These are phyloP conservation scores for Colletotrichum coccodes DNA, from an alignment of 2,329 filamentous ascomycete genomes.

Conservation along the genomic window DNA sequence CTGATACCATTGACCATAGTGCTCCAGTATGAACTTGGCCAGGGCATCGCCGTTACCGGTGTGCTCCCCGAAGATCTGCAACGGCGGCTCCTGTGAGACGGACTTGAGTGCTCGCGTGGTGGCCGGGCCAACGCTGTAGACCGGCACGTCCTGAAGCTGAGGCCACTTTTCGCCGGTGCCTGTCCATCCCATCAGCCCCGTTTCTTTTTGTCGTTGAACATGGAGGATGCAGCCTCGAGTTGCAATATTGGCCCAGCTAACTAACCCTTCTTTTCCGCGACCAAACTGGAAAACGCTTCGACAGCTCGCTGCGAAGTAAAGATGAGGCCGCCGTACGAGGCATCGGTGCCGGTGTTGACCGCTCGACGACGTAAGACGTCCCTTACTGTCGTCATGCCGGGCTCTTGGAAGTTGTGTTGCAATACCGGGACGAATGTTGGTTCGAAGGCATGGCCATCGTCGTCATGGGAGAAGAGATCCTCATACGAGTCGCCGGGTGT, in stretches of 20 bases:
- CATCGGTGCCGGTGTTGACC: constrained; percentile 49
- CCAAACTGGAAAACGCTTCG: constrained; percentile 76
- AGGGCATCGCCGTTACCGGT: constrained; percentile 87
- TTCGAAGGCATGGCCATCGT: constrained; percentile 58
- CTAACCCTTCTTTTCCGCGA: constrained; percentile 61
- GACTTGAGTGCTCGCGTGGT: constrained; percentile 79
- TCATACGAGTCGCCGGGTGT: constrained; percentile 77
- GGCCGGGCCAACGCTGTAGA: constrained; percentile 85
- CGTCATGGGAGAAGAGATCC: constrained; percentile 66
- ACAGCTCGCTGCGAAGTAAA: constrained; percentile 88
- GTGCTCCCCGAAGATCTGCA: constrained; percentile 80
- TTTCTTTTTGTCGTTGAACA: neutral
- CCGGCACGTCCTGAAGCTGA: constrained; percentile 63
- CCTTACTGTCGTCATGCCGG: constrained; percentile 65
- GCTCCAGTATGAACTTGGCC: constrained; percentile 79
- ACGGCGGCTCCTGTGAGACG: constrained; percentile 57
- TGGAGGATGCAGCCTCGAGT: constrained; percentile 42
- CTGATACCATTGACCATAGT: constrained; percentile 71
- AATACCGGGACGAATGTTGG: constrained; percentile 82
- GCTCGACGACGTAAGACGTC: constrained; percentile 55
- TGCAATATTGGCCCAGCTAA: constrained; percentile 39
- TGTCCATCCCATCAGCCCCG: constrained; percentile 17
- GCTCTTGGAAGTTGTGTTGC: constrained; percentile 73
- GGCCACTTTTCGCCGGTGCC: constrained; percentile 53
- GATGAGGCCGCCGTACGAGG: constrained; percentile 78